Conservation (phyloP, 1,139 yeast species). For the Kluyveromyces sp. region DNA sequence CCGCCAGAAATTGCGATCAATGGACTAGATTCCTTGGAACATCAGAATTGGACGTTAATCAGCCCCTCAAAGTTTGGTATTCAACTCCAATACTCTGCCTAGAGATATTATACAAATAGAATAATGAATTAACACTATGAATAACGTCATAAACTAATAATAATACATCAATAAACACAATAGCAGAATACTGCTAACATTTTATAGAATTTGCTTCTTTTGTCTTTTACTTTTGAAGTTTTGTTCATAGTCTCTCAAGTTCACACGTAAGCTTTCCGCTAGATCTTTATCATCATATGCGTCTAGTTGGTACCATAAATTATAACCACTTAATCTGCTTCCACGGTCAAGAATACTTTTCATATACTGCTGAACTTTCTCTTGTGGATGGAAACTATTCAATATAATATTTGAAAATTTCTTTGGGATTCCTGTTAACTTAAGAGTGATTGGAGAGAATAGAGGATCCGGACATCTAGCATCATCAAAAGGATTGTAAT, state of each 20-base stretch:
- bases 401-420: constrained; percentile 61
- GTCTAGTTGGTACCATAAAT: constrained; percentile 82
- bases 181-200: neutral
- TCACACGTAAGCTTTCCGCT: constrained; percentile 33
- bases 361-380: constrained; percentile 56
- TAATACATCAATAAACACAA: too few species aligned
- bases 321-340: constrained; percentile 49
- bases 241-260: constrained; percentile 32
- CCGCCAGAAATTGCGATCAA: constrained; percentile 4
- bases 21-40: constrained; percentile 5
- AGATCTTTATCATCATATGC: constrained; percentile 58
- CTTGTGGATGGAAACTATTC: constrained; percentile 56
- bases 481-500: constrained; percentile 19
- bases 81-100: constrained; percentile 26
- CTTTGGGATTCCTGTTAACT: constrained; percentile 54
- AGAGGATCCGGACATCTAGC: constrained; percentile 35
- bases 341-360: constrained; percentile 52
- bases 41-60: constrained; percentile 5
- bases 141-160: too few species aligned
- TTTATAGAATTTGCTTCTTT: constrained; percentile 20
- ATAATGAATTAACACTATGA: neutral
- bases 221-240: constrained; percentile 33
- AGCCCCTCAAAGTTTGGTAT: constrained; percentile 25
- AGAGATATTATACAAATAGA: neutral
- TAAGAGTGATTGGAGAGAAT: constrained; percentile 60